Evolutionary conservation across 495 filamentous ascomycete species (phyloP), one percentile per base, ranked within the genome.

Genomic region (Extremus antarcticus): DNA sequence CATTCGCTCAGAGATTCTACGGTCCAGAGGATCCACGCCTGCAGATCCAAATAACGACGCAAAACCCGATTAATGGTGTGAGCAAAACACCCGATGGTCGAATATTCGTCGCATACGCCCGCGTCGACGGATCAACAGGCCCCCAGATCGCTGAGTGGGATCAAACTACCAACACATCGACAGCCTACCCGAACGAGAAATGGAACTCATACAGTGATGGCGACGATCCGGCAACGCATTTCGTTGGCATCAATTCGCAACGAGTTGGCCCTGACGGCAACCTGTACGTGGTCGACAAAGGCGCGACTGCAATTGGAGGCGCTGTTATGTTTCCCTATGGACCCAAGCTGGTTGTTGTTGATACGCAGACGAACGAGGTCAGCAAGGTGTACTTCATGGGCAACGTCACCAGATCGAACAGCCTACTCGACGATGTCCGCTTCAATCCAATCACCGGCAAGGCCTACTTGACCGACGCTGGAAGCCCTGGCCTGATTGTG

Each of bases 211-310:
- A 63, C 50, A 62, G 55, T 40, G 45, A 53, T 0, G 63, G 63
- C 51, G 53, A 38, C 25, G 59, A 64, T 47, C 58, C 63, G 0
- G 46, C 43, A 25, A 58, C 41, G n/a, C 59, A 60, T 51, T 61
- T 65, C 22, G 54, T 68, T 47, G 54, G 60, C 22, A 47, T 59
- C 13, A 64, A 67, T 43, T 53, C 57, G 13, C 53, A 60, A n/a
- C 64, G 66, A 10, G 60, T 68, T 25, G 66, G 66, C 1, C 64
- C 65, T 11, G 65, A 68, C 40, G 66, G 65, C 8, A 48, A 52
- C 17, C 60, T 65, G 25, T 68, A 61, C 63, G 43, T 67, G 1
- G 59, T 68, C 39, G 66, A 68, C 40, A 58, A 56, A 19, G 65
- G 66, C 25, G 57, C 63, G 15, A 32, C 58, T 9, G 46, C 47